Conservation (phyloP, 163 green algal genomes). For the Chlamydomonas reinhardtii region DNA sequence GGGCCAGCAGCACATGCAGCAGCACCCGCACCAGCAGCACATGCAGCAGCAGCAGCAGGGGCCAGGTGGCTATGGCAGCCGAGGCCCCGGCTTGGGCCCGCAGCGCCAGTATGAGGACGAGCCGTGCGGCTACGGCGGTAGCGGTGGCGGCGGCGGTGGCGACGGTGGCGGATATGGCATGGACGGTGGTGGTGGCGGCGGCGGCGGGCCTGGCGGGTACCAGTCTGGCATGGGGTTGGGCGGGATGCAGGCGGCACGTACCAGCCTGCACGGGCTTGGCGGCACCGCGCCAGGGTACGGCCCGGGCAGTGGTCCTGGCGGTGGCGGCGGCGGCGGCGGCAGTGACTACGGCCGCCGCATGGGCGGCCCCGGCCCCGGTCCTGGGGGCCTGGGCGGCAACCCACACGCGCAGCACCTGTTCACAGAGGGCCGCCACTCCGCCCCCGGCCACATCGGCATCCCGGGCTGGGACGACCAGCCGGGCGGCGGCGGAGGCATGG, state of each 20-base stretch:
- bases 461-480: slow-evolving; percentile 12
- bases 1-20: neutral
- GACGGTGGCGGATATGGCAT: neutral
- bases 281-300: no score
- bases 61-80: no score
- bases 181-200: no score
- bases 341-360: neutral
- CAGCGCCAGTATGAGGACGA: no score
- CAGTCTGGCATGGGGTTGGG: neutral
- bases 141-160: neutral
- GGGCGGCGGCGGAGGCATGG: neutral
- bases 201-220: no score
- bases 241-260: no score
- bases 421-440: neutral
- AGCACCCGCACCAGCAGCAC: neutral
- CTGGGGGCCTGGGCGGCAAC: neutral
- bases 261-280: no score
- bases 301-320: neutral
- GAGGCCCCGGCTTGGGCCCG: no score
- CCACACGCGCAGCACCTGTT: neutral
- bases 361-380: no score
- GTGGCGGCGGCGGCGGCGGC: no score
- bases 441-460: slow-evolving; percentile 12
- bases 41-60: no score
- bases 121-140: neutral